Evolutionary conservation across 257 asterid species (phyloP).

Genomic region (Voacanga thouarsii): DNA sequence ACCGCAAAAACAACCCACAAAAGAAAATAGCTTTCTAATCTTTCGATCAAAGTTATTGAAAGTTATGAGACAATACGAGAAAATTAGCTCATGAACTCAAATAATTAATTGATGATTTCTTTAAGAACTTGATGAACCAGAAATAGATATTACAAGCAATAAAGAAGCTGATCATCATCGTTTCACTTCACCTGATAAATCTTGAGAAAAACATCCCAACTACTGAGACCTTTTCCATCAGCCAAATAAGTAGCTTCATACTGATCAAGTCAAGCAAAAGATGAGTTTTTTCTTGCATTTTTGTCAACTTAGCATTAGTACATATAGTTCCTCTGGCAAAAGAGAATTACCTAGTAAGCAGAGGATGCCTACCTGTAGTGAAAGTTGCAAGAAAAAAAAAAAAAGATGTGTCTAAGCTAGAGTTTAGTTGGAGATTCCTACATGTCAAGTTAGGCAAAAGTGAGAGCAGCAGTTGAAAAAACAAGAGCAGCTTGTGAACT

Average conservation of each 20-base stretch:
- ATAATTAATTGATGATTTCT: too few relatives aligned
- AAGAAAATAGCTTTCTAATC: too few relatives aligned
- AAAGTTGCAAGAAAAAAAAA: constrained; percentile 20
- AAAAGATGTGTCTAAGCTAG: constrained; percentile 1
- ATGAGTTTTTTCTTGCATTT: not conserved
- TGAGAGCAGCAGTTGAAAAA: not conserved
- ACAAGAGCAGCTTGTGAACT: constrained; percentile 1
- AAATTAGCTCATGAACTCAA: not conserved
- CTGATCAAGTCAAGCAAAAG: constrained; percentile 16
- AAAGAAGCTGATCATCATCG: not conserved
- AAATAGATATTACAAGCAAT: not conserved
- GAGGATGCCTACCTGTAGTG: constrained; percentile 27
- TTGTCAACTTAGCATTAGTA: not conserved
- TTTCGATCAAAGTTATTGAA: too few relatives aligned
- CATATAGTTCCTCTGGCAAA: not conserved
- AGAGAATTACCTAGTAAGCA: constrained; percentile 14
- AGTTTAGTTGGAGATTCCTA: not conserved
- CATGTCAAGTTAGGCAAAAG: constrained; percentile 7
- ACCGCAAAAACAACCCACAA: too few relatives aligned
- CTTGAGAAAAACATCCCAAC: constrained; percentile 33
- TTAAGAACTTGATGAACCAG: not conserved
- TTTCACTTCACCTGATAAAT: constrained; percentile 21
- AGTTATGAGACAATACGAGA: too few relatives aligned
- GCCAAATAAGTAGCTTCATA: constrained; percentile 43
- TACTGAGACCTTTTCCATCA: constrained; percentile 18